phyloP scores from a whole-genome alignment of 768 basidiomycete genomes.

The Collybia mongolica region DNA sequence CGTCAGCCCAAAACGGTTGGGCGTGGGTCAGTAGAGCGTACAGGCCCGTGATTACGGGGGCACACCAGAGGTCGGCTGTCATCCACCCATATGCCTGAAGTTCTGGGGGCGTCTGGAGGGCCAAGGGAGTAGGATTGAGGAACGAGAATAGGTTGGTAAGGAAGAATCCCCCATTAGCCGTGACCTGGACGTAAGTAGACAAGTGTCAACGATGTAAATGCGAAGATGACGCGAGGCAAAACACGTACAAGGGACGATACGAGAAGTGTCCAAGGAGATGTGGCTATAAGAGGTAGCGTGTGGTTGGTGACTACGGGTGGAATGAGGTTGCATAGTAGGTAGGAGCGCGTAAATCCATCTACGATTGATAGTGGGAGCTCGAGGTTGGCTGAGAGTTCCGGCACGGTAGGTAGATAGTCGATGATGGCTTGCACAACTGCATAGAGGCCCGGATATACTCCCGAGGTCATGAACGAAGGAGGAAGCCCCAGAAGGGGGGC shows the following conservation, averaged over 20 bases:
- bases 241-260: constrained; percentile 65
- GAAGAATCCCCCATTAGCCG: constrained; percentile 83
- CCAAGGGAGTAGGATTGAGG: constrained; percentile 67
- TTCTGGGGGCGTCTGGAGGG: constrained; percentile 76
- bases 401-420: constrained; percentile 57
- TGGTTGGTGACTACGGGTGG: constrained; percentile 65
- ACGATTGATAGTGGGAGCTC: constrained; percentile 75
- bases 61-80: constrained; percentile 82
- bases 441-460: constrained; percentile 64
- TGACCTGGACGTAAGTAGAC: constrained; percentile 38
- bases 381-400: constrained; percentile 44
- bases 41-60: constrained; percentile 71
- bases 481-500: constrained; percentile 64
- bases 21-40: constrained; percentile 85
- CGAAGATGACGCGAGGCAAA: neutral
- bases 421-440: constrained; percentile 58
- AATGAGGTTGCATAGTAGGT: constrained; percentile 76
- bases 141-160: constrained; percentile 72
- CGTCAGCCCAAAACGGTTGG: constrained; percentile 78
- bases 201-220: neutral
- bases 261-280: constrained; percentile 77
- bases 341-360: constrained; percentile 78
- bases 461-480: constrained; percentile 81
- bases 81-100: constrained; percentile 85
- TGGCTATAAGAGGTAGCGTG: constrained; percentile 44